Evolutionary conservation across 257 asterid species (phyloP), one percentile per base, ranked within the genome.

Genomic region (Petunia axillaris): DNA sequence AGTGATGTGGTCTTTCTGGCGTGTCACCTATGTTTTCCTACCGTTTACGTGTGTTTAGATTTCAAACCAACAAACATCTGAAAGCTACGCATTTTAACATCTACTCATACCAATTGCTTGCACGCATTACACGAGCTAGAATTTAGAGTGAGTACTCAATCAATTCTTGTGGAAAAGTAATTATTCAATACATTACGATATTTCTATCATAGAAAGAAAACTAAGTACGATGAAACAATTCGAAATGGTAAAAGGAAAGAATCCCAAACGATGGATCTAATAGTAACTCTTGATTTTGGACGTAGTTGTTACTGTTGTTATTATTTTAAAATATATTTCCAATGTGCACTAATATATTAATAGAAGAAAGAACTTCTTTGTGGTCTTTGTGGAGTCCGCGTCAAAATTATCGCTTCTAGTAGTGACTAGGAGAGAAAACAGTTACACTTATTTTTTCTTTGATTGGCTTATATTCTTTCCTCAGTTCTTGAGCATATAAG

Each of bases 51-150:
- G 38, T 64, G 35, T 11, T 6, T 3, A 3, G 14, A 5, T 5
- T 25, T 25, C 11, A 71, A 71, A 48, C 77, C 44, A 46, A 48
- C 77, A 48, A 71, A 48, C 4, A 48, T 10, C 52, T 2, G 77
- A 71, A 71, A 71, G 44, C 77, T 10, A 71, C 77, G 8, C 6
- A 1, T 48, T 46, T 71, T 71, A 71, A 48, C 39, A 9, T 71
- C 43, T 71, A 9, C 11, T 13, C 3, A 35, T 57, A 57, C 9
- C 36, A 57, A 57, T 57, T 57, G 36, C 63, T 57, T 57, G 63
- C 63, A 57, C 63, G 63, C 25, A 64, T 64, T 39, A 38, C 71
- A 64, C 48, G 5, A 68, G 39, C 75, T 66, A 2, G 41, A 14
- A 40, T 41, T 40, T 66, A 40, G 38, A 65, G 1, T 50, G 74